Percentiles rank a stretch among this genome's conserved stretches.
Conservation (phyloP, 2,329 filamentous ascomycete species). For the Stachybotrys elegans region DNA sequence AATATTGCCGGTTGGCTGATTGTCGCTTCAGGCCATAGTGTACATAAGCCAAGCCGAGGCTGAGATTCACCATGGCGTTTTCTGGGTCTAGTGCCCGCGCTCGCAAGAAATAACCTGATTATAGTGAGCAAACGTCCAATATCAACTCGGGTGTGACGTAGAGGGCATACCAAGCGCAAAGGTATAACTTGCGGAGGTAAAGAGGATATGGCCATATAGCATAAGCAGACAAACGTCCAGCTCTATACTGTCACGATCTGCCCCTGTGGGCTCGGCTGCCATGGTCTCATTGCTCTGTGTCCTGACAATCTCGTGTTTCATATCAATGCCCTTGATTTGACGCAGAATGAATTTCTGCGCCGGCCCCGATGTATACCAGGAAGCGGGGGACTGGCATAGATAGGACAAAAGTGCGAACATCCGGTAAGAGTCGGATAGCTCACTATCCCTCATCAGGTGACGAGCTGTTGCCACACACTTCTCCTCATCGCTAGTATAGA, state of each 20-base stretch:
- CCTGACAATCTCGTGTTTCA: constrained; percentile 40
- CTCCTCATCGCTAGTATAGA: constrained; percentile 75
- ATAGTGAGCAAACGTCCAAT: constrained; percentile 2
- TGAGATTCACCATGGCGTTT: constrained; percentile 76
- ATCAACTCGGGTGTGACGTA: not conserved
- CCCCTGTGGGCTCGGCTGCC: not conserved
- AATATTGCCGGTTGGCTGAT: constrained; percentile 82
- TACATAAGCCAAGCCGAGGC: constrained; percentile 77
- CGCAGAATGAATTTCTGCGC: constrained; percentile 88
- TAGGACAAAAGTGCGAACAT: constrained; percentile 76
- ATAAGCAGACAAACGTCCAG: constrained; percentile 80
- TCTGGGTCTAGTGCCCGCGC: constrained; percentile 68
- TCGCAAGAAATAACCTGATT: constrained; percentile 72
- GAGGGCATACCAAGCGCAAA: constrained; percentile 67
- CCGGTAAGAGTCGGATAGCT: constrained; percentile 78
- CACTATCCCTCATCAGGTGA: constrained; percentile 78
- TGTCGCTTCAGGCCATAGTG: constrained; percentile 87
- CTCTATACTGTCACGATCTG: not conserved
- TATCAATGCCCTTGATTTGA: constrained; percentile 87
- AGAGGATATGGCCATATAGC: constrained; percentile 86
- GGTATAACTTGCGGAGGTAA: constrained; percentile 75
- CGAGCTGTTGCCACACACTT: constrained; percentile 68
- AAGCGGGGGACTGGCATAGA: constrained; percentile 65
- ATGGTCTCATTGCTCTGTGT: constrained; percentile 14
- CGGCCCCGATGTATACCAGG: constrained; percentile 74